Base-by-base conservation (phyloP, 2,329 filamentous ascomycete genomes). In the Chaetomium globosum region DNA sequence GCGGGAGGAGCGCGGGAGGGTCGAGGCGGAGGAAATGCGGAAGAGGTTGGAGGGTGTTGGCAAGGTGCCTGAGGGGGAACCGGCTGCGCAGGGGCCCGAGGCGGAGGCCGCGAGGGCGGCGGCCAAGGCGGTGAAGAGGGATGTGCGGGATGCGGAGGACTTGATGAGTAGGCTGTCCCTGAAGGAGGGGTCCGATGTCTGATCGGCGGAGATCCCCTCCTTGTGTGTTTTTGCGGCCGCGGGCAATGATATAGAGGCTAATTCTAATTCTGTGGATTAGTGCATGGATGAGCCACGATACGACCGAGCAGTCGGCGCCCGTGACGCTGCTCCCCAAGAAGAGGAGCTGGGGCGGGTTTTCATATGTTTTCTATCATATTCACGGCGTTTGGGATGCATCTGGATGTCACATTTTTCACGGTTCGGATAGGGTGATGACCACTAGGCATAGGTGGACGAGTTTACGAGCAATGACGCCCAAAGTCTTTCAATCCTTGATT, bases 41-140 rank as follows among this genome's bases (percentile, higher is more conserved):
- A 76, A 73, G 65, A 79, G 76, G 67, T 76, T 90, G 36, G 83
- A 84, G 51, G 80, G 83, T 65, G 73, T 84, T 56, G 81, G 81
- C 7, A 63, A 67, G 4, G 73, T 78, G 62, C 68, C 70, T 0
- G n/a, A n/a, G 36, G 73, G 71, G 12, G 57, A 21, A 16, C 43
- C 54, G 13, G 54, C n/a, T 33, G 33, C n/a, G n/a, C n/a, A 67
- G 4, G 73, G 77, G 62, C 68, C 70, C 1, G n/a, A n/a, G 36
- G 73, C 70, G 12, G 57, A 16, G n/a, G 43, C 54, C 13, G 57
- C 26, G 46, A 36, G 33, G 9, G 33, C 33, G 33, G 5, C 5
- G 0, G 16, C 26, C 52, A 33, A 79, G 43, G 74, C 77, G 77
- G 79, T 59, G 78, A 77, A 36, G 77, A 64, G 65, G 59, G 57